phyloP scores from a whole-genome alignment of 2,329 filamentous ascomycete genomes.

The Rutstroemia sp. region DNA sequence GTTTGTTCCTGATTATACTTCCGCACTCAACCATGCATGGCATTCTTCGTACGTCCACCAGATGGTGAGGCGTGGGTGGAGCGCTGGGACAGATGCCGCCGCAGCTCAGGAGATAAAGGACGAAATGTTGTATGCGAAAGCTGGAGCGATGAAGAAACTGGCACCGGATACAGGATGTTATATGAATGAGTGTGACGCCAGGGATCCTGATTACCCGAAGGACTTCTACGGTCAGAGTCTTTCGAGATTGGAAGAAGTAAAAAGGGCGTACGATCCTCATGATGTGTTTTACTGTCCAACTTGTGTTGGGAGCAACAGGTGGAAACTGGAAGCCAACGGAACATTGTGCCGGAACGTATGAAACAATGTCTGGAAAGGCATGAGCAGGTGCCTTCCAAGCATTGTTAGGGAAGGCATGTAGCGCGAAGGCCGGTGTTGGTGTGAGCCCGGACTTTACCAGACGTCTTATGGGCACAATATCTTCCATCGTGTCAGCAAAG shows the following conservation, averaged over 20 bases:
- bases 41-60: slow-evolving; percentile 17
- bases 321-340: slow-evolving; percentile 11
- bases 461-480: too few species aligned
- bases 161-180: slow-evolving; percentile 36
- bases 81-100: background rate
- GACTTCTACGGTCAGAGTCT: slow-evolving; percentile 33
- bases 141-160: slow-evolving; percentile 28
- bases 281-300: slow-evolving; percentile 33
- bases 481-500: too few species aligned
- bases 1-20: slow-evolving; percentile 21
- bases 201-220: slow-evolving; percentile 29
- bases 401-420: too few species aligned
- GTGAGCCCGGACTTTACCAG: too few species aligned
- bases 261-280: slow-evolving; percentile 31
- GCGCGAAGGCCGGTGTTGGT: too few species aligned
- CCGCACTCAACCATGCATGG: slow-evolving; percentile 29
- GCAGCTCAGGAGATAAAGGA: background rate
- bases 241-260: slow-evolving; percentile 26
- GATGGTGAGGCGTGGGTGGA: slow-evolving; percentile 13
- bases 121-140: slow-evolving; percentile 13
- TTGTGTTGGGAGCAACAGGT: slow-evolving; percentile 34
- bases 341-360: slow-evolving; percentile 2
- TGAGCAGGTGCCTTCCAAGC: too few species aligned
- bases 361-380: background rate
- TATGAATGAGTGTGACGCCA: slow-evolving; percentile 36